Conservation (phyloP, 305 asterid genomes). For the Rubia occidens region DNA sequence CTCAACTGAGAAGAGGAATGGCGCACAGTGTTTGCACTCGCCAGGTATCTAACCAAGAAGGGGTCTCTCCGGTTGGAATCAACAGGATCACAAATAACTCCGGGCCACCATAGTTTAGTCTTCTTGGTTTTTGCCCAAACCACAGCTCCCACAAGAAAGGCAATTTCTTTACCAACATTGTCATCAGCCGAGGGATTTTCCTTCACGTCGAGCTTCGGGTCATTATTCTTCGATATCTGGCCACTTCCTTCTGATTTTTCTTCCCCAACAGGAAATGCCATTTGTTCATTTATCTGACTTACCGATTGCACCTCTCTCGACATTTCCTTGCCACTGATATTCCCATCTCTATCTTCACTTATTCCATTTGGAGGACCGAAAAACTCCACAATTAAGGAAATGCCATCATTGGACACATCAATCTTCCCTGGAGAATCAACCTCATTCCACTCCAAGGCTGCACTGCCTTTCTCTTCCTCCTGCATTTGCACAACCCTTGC, state of each 20-base stretch:
- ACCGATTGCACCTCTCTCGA: slow-evolving; percentile 15
- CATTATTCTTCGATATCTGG: slow-evolving; percentile 6
- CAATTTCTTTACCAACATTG: slow-evolving; percentile 15
- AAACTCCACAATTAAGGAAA: slow-evolving; percentile 57
- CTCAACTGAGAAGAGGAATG: slow-evolving; percentile 40
- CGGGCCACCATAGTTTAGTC: slow-evolving; percentile 78
- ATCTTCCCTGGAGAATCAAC: slow-evolving; percentile 30
- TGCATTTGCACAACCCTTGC: slow-evolving; percentile 18
- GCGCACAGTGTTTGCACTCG: slow-evolving; percentile 40
- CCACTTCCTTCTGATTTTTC: slow-evolving; percentile 6
- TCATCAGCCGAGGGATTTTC: slow-evolving; percentile 10
- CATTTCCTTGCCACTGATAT: slow-evolving; percentile 1
- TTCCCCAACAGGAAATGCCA: slow-evolving; percentile 9
- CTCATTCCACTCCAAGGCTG: slow-evolving; percentile 23
- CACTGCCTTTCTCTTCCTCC: slow-evolving; percentile 15
- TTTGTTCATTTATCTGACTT: neutral
- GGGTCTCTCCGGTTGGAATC: slow-evolving; percentile 24
- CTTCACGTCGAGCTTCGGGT: slow-evolving; percentile 4
- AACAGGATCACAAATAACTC: slow-evolving; percentile 42
- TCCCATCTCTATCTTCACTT: slow-evolving; percentile 20
- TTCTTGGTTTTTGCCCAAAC: slow-evolving; percentile 64
- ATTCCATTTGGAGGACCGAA: slow-evolving; percentile 48
- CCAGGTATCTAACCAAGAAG: slow-evolving; percentile 47
- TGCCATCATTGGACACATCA: slow-evolving; percentile 39
- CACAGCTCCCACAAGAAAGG: slow-evolving; percentile 44